Evolutionary conservation across 352 stramenopile species (phyloP), one percentile per base, ranked within the genome.

Genomic region (Globisporangium lucens): DNA sequence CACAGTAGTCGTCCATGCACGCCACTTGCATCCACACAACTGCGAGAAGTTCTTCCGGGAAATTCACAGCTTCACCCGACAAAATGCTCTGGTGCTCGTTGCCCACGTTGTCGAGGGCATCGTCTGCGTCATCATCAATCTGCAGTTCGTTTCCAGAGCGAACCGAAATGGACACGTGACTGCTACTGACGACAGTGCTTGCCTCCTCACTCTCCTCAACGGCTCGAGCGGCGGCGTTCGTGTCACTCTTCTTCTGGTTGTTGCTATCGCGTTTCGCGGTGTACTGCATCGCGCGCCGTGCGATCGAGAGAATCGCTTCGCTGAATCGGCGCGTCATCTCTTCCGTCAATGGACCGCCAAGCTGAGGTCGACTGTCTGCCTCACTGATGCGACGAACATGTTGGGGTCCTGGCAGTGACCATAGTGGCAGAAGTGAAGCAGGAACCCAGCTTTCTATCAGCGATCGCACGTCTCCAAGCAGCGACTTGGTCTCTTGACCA

Each of bases 21-120:
- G 87, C 88, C 7, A 94, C 64, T 13, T 90, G 77, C 82, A 93
- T 96, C 88, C 88, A 96, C 24, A 93, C 66, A n/a, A 90, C 75
- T 0, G 85, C 80, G 17, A 96, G 61, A 6, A 94, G 58, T 61
- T 94, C 84, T 60, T 89, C 76, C 0, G 86, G 77, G 30, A 94
- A 91, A 2, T 68, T 65, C 17, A 77, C 55, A 4, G 75, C 65
- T 30, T 76, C 66, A 1, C 36, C 30, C 1, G 65, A 70, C 57
- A 74, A 71, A 57, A 66, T 72, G 22, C 47, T 59, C 59, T 49
- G 63, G 41, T 61, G 58, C 36, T 71, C 68, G 56, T 35, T 46
- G 15, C 36, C 27, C 1, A 30, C 47, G 22, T 15, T 41, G 12
- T 52, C 58, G 35, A 62, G 22, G 9, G 38, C 36, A 51, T 61